A percentile compares a stretch with the other conserved stretches of the same genome.
Evolutionary conservation across 176 grass and related monocot genomes (phyloP).

Genomic region (Bonia amplexicaulis): DNA sequence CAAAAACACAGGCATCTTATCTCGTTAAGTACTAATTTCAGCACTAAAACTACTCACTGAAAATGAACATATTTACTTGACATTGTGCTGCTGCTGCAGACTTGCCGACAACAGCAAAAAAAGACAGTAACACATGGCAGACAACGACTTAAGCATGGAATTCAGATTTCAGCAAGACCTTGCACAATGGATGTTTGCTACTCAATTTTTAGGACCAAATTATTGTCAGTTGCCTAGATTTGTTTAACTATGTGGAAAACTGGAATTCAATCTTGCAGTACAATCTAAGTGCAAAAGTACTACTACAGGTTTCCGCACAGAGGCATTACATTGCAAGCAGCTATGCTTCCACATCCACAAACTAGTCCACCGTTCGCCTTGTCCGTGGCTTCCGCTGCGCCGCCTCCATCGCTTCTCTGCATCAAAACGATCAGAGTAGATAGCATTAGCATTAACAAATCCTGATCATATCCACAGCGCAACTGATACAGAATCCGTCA

Average conservation of each 20-base stretch:
- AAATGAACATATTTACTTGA: background rate
- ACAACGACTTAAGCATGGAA: background rate
- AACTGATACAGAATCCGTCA: background rate
- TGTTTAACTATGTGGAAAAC: background rate
- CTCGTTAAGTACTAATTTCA: background rate
- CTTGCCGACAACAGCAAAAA: background rate
- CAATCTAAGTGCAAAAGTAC: background rate
- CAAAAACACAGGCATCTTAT: background rate
- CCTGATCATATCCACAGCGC: background rate
- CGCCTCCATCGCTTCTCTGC: constrained; percentile 76
- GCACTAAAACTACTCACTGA: background rate
- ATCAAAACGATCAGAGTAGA: background rate
- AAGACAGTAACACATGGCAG: background rate
- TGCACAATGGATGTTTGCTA: background rate
- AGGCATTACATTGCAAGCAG: constrained; percentile 54
- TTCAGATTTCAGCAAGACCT: background rate
- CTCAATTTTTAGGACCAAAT: background rate
- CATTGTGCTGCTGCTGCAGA: background rate
- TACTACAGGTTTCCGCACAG: background rate
- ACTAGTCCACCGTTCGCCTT: constrained; percentile 57
- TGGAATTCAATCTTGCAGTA: background rate
- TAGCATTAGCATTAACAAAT: background rate
- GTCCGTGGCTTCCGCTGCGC: constrained; percentile 66
- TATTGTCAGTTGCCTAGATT: background rate
- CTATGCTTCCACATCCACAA: constrained; percentile 61